A percentile compares a stretch with the other conserved stretches of the same genome.
Conservation (phyloP, 2,329 filamentous ascomycete species). For the Trichoderma sp. region DNA sequence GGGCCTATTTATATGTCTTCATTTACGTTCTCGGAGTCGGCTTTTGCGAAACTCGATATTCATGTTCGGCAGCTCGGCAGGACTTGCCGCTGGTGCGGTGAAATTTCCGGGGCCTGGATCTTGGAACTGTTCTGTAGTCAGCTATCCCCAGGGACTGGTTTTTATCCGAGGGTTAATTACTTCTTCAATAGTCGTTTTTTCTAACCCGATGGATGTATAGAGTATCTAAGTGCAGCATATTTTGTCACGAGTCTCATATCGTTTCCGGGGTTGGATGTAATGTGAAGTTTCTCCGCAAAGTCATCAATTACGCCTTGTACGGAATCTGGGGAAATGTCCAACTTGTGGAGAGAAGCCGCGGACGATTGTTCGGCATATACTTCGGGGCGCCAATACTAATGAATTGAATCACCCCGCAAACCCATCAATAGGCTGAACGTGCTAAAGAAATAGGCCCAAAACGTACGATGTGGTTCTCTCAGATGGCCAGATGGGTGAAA, state of each 20-base stretch:
- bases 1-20: background rate
- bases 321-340: background rate
- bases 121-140: background rate
- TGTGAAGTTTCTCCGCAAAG: background rate
- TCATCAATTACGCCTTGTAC: background rate
- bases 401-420: background rate
- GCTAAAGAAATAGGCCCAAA: background rate
- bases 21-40: background rate
- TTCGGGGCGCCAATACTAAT: background rate
- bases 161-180: conserved; percentile 7
- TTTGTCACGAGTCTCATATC: background rate
- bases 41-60: background rate
- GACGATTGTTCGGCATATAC: conserved; percentile 6
- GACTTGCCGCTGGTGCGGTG: background rate
- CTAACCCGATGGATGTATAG: background rate
- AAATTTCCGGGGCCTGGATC: background rate
- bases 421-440: background rate
- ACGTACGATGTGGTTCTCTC: background rate
- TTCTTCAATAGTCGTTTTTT: background rate
- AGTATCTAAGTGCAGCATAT: background rate
- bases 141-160: background rate
- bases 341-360: background rate
- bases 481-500: background rate
- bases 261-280: background rate
- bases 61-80: background rate